These are phyloP conservation scores for Sugiyamaella novakii DNA, from an alignment of 1,139 yeast species.

Conservation along the genomic window DNA sequence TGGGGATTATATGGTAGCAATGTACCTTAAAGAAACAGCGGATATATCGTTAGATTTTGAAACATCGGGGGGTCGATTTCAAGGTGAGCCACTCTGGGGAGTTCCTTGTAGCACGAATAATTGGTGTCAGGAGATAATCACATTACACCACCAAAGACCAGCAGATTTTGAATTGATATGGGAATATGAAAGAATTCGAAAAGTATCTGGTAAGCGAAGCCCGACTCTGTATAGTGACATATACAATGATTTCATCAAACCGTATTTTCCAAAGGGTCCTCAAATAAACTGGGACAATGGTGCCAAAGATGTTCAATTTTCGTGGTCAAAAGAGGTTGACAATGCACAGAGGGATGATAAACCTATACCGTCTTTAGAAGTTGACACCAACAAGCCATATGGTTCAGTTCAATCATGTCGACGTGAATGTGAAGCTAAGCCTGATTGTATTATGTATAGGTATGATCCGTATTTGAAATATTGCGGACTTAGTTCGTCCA, in stretches of 20 bases:
- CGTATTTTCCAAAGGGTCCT: constrained; percentile 34
- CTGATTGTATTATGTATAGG: constrained; percentile 38
- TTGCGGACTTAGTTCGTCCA: constrained; percentile 37
- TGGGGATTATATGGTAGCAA: constrained; percentile 43
- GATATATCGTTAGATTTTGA: constrained; percentile 31
- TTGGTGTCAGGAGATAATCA: constrained; percentile 41
- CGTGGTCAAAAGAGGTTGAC: constrained; percentile 27
- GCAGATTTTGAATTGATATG: constrained; percentile 39
- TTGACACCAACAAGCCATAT: constrained; percentile 25
- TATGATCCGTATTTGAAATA: constrained; percentile 38
- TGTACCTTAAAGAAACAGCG: constrained; percentile 29
- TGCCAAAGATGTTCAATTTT: constrained; percentile 36
- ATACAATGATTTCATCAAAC: constrained; percentile 40
- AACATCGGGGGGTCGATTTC: constrained; percentile 29
- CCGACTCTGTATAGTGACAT: constrained; percentile 36
- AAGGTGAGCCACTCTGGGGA: constrained; percentile 29
- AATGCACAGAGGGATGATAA: constrained; percentile 17
- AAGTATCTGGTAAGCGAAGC: constrained; percentile 25
- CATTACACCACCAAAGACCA: constrained; percentile 39
- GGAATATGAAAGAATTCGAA: constrained; percentile 38
- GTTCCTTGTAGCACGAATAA: constrained; percentile 29
- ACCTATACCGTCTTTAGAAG: constrained; percentile 1
- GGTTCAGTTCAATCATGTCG: constrained; percentile 33
- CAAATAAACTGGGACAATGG: constrained; percentile 38
- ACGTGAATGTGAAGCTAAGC: constrained; percentile 30